These are phyloP conservation scores for Pyracantha coccinea DNA, from an alignment of 331 rosid species.

Conservation along the genomic window DNA sequence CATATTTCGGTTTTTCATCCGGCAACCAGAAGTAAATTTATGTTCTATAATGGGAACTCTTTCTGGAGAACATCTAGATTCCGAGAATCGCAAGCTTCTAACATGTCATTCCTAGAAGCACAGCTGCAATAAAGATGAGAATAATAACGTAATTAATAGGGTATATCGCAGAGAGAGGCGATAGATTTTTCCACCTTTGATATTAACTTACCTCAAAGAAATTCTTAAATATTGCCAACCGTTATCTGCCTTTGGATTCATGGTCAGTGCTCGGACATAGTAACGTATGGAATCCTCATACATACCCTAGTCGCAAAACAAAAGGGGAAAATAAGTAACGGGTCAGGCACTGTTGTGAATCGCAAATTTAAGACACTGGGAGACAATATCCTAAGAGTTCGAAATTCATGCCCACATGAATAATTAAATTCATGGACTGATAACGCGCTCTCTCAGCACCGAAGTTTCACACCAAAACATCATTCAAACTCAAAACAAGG, in stretches of 20 bases:
- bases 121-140: slow-evolving; percentile 51
- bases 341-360: background rate
- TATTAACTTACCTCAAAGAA: slow-evolving; percentile 63
- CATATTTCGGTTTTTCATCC: slow-evolving; percentile 1
- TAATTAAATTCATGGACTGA: background rate
- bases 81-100: slow-evolving; percentile 89
- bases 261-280: slow-evolving; percentile 89
- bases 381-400: background rate
- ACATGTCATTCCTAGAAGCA: slow-evolving; percentile 91
- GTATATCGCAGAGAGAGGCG: background rate
- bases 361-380: background rate
- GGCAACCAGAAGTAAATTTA: background rate
- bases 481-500: background rate
- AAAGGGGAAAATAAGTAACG: background rate
- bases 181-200: background rate
- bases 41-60: slow-evolving; percentile 66
- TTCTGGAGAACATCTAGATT: slow-evolving; percentile 89
- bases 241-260: slow-evolving; percentile 98
- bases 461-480: background rate
- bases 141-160: background rate
- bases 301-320: slow-evolving; percentile 50
- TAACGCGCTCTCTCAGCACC: background rate
- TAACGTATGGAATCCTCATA: slow-evolving; percentile 86
- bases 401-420: background rate
- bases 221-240: slow-evolving; percentile 98